These are phyloP conservation scores for Triticum turgidum DNA, from an alignment of 176 grass and related monocot genomes.

Conservation along the genomic window DNA sequence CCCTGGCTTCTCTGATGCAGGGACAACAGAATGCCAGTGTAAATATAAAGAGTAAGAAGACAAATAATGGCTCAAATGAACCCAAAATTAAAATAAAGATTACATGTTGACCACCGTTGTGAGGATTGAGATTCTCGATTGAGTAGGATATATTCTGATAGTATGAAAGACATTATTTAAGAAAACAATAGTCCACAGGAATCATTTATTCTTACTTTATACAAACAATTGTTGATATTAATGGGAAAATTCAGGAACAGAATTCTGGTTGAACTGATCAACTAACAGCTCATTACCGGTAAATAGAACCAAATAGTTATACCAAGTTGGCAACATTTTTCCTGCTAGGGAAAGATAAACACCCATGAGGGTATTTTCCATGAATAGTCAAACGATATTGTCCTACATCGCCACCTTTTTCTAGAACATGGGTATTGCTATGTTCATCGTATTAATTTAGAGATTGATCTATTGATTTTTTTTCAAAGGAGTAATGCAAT, in stretches of 20 bases:
- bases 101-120: not conserved
- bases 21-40: slow-evolving; percentile 9
- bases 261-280: not conserved
- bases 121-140: not conserved
- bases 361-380: not conserved
- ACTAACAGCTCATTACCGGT: not conserved
- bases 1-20: slow-evolving; percentile 70
- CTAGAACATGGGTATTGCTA: not conserved
- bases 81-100: not conserved
- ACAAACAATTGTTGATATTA: not conserved
- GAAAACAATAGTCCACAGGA: not conserved
- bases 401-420: not conserved
- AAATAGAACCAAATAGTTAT: not conserved
- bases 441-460: not conserved
- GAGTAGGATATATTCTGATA: not conserved
- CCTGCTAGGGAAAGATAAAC: not conserved
- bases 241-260: not conserved
- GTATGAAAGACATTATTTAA: not conserved
- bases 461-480: not conserved
- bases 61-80: slow-evolving; percentile 11
- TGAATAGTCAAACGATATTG: not conserved
- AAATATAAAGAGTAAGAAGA: slow-evolving; percentile 9
- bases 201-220: no score
- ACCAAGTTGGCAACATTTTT: not conserved
- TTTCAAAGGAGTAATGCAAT: not conserved